A percentile compares a stretch with the other conserved stretches of the same genome.
phyloP scores from a whole-genome alignment of 768 basidiomycete species.

The Tulasnella sp. region DNA sequence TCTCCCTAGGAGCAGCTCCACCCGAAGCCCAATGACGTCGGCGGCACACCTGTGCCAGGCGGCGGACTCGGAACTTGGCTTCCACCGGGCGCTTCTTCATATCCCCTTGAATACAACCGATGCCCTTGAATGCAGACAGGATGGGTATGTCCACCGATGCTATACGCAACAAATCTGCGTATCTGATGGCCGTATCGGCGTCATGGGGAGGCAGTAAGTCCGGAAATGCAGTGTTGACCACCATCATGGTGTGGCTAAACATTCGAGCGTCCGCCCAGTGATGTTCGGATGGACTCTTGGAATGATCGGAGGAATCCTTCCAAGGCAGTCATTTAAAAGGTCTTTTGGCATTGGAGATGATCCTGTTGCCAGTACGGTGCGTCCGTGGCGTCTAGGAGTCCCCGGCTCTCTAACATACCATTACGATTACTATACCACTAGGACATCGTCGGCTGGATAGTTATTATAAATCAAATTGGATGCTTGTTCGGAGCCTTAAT shows the following conservation, averaged over 20 bases:
- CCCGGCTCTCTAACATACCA: background rate
- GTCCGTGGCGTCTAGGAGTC: background rate
- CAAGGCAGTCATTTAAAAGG: conserved; percentile 8
- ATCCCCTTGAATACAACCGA: background rate
- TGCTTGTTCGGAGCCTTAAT: conserved; percentile 35
- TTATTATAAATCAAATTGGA: conserved; percentile 50
- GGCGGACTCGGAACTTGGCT: background rate
- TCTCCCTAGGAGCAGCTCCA: background rate
- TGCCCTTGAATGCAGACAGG: background rate
- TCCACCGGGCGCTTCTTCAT: background rate
- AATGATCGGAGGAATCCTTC: conserved; percentile 17
- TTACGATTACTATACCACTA: conserved; percentile 28
- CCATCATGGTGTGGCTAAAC: background rate
- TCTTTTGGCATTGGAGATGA: conserved; percentile 14
- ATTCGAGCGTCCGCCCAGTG: background rate
- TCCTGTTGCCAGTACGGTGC: background rate
- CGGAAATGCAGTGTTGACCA: background rate
- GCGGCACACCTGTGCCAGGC: background rate
- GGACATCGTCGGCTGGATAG: conserved; percentile 50
- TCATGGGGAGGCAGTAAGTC: conserved; percentile 20
- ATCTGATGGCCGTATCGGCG: conserved; percentile 2
- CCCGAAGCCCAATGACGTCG: background rate
- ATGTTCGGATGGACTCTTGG: conserved; percentile 14
- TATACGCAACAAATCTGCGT: background rate
- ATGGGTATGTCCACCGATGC: background rate